Percentiles rank a stretch among this genome's conserved stretches.
Conservation (phyloP, 805 yeast genomes). For the Lipomyces oligophaga region DNA sequence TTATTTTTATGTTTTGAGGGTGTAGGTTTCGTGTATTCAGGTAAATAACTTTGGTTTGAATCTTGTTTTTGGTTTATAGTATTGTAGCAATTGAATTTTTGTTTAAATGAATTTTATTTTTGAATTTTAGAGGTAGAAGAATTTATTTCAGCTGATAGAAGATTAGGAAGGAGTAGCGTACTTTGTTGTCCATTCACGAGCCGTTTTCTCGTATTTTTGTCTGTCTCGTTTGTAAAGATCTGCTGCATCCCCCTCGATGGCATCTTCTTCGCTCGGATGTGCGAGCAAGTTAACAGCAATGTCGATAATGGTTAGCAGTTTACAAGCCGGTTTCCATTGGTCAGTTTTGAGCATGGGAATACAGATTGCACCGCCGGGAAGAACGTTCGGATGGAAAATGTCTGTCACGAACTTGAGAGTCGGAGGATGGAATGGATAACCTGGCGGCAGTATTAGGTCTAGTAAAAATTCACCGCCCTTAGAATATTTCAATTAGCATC, state of each 20-base stretch:
- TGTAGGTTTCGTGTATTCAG: too few relatives aligned
- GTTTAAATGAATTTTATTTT: too few relatives aligned
- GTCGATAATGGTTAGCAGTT: conserved; percentile 75
- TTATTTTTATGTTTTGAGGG: too few relatives aligned
- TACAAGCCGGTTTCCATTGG: conserved; percentile 90
- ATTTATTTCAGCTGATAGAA: too few relatives aligned
- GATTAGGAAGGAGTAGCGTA: conserved; percentile 17
- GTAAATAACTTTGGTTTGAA: too few relatives aligned
- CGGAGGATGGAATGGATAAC: conserved; percentile 89
- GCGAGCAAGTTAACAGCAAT: conserved; percentile 79
- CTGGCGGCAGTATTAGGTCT: conserved; percentile 84
- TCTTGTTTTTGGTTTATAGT: too few relatives aligned
- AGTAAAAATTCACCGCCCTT: conserved; percentile 80
- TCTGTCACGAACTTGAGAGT: conserved; percentile 72
- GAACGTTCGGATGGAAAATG: conserved; percentile 85
- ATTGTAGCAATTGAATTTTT: too few relatives aligned
- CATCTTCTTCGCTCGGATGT: conserved; percentile 89
- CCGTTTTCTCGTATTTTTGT: conserved; percentile 79
- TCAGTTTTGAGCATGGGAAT: conserved; percentile 75
- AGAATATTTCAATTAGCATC: neutral
- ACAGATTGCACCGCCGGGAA: conserved; percentile 81
- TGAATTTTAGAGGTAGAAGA: too few relatives aligned
- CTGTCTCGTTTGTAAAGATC: conserved; percentile 80
- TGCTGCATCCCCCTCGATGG: conserved; percentile 86
- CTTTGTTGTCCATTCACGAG: conserved; percentile 75